These are phyloP conservation scores for Pythium coloratum DNA, from an alignment of 352 stramenopile species.

Conservation along the genomic window DNA sequence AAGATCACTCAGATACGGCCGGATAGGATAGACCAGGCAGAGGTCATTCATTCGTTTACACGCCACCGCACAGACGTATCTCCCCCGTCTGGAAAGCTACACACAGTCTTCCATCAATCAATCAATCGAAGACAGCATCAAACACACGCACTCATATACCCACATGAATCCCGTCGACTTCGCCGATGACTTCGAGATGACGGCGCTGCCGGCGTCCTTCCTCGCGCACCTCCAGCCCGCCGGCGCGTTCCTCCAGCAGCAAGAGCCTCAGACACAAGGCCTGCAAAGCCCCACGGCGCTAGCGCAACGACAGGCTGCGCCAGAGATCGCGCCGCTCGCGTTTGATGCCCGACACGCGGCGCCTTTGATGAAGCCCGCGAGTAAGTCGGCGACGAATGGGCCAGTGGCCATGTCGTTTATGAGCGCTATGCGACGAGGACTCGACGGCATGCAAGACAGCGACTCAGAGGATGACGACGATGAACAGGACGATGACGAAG, in stretches of 20 bases:
- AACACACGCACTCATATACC: background rate
- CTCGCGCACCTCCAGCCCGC: slow-evolving; percentile 19
- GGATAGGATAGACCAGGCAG: slow-evolving; percentile 1
- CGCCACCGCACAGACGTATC: background rate
- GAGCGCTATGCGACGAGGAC: slow-evolving; percentile 25
- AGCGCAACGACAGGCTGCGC: slow-evolving; percentile 7
- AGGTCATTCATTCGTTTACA: slow-evolving; percentile 25
- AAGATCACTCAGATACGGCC: slow-evolving; percentile 8
- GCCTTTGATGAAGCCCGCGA: background rate
- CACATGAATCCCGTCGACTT: slow-evolving; percentile 4
- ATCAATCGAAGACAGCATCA: background rate
- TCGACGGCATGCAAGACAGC: slow-evolving; percentile 9
- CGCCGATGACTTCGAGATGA: slow-evolving; percentile 12
- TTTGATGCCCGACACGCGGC: background rate
- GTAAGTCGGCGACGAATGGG: background rate
- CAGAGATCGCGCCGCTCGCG: slow-evolving; percentile 13
- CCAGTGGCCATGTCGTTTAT: slow-evolving; percentile 23
- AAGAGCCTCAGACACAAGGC: background rate
- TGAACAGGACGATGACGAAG: slow-evolving; percentile 20
- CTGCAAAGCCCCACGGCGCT: slow-evolving; percentile 18
- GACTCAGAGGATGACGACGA: slow-evolving; percentile 24
- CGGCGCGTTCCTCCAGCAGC: slow-evolving; percentile 17
- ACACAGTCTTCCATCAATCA: background rate
- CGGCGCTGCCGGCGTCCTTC: slow-evolving; percentile 15
- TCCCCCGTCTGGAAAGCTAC: background rate